Evolutionary conservation across 345 rosid genomes (phyloP).

Genomic region (Abelmoschus esculentus): DNA sequence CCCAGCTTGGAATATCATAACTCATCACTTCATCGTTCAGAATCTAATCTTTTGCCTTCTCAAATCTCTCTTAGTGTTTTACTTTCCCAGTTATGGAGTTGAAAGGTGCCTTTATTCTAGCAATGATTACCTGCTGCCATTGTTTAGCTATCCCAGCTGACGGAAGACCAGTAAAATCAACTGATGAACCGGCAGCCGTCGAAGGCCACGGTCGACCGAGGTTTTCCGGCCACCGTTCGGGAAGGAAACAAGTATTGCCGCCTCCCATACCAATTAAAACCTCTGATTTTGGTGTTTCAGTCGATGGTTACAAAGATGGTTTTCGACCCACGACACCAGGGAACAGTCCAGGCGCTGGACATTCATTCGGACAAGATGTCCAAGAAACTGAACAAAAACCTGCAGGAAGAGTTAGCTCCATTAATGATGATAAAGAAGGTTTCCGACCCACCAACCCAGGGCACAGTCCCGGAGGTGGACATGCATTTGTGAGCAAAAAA

Average conservation of each 20-base stretch:
- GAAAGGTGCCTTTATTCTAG: slow-evolving; percentile 12
- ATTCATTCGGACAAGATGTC: slow-evolving; percentile 8
- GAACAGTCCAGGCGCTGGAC: slow-evolving; percentile 35
- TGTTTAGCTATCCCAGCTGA: slow-evolving; percentile 17
- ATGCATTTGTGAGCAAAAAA: neutral
- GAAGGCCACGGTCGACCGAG: neutral
- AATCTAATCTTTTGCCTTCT: neutral
- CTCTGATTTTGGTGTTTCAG: neutral
- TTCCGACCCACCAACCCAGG: slow-evolving; percentile 35
- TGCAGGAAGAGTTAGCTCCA: neutral
- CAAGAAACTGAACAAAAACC: neutral
- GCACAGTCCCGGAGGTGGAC: slow-evolving; percentile 27
- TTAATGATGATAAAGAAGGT: slow-evolving; percentile 18
- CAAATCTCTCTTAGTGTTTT: neutral
- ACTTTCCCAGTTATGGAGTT: neutral
- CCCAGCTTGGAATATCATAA: neutral
- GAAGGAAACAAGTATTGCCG: slow-evolving; percentile 2
- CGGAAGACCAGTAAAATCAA: slow-evolving; percentile 29
- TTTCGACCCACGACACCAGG: slow-evolving; percentile 33
- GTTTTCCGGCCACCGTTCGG: neutral
- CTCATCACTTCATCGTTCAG: slow-evolving; percentile 1
- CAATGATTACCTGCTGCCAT: slow-evolving; percentile 10
- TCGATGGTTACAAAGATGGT: neutral
- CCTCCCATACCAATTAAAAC: neutral
- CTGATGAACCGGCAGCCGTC: neutral